These are phyloP conservation scores for Talaromyces marneffei DNA, from an alignment of 2,329 filamentous ascomycete species.

Conservation along the genomic window DNA sequence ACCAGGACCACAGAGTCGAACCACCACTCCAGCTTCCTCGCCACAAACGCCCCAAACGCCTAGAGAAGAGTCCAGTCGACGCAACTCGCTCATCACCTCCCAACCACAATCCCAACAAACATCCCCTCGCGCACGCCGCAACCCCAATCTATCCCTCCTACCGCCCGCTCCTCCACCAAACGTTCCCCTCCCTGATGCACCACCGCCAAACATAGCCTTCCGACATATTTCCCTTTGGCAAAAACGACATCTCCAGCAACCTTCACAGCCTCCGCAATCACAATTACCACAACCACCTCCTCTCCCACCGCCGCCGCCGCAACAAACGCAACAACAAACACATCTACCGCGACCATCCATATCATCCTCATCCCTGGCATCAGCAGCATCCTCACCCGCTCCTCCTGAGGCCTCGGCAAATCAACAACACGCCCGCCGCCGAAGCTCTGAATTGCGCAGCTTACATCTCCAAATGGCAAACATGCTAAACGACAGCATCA, in stretches of 20 bases:
- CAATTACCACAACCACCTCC: slow-evolving; percentile 1
- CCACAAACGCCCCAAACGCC: slow-evolving; percentile 4
- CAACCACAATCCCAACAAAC: slow-evolving; percentile 8
- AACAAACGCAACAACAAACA: neutral
- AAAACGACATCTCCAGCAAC: slow-evolving; percentile 1
- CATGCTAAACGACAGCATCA: slow-evolving; percentile 3
- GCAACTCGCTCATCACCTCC: neutral
- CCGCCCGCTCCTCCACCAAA: slow-evolving; percentile 25
- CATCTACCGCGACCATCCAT: slow-evolving; percentile 6
- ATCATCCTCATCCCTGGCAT: neutral
- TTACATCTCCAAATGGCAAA: slow-evolving; percentile 10
- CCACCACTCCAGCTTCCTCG: slow-evolving; percentile 1
- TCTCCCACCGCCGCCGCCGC: neutral
- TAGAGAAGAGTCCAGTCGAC: slow-evolving; percentile 8
- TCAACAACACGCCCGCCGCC: slow-evolving; percentile 3
- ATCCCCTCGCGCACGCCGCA: slow-evolving; percentile 16
- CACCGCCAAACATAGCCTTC: slow-evolving; percentile 15
- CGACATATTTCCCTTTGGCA: slow-evolving; percentile 8
- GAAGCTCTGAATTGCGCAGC: slow-evolving; percentile 8
- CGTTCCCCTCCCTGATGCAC: slow-evolving; percentile 23
- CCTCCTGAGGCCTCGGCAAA: neutral
- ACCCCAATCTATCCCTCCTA: slow-evolving; percentile 19
- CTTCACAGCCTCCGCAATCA: neutral
- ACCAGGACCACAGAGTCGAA: neutral
- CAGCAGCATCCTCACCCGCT: neutral